Conservation (phyloP, 257 asterid genomes). For the Salvia rosmarinus region DNA sequence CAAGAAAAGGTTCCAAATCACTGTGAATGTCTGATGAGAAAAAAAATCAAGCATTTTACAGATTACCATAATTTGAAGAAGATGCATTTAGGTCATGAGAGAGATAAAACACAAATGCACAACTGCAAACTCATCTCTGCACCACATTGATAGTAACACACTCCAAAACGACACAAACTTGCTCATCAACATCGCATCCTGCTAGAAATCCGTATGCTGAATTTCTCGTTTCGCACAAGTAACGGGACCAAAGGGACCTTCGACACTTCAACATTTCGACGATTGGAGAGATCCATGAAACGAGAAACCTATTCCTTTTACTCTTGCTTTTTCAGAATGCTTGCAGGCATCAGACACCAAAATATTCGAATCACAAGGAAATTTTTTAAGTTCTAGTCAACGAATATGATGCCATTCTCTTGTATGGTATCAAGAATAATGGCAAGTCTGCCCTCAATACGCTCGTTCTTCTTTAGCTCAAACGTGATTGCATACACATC, state of each 20-base stretch:
- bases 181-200: background rate
- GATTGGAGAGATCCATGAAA: background rate
- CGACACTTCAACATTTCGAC: background rate
- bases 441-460: constrained; percentile 81
- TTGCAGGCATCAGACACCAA: background rate
- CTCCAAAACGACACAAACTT: background rate
- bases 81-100: background rate
- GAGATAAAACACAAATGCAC: background rate
- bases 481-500: constrained; percentile 83
- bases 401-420: constrained; percentile 76
- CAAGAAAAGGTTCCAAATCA: background rate
- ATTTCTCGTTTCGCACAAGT: background rate
- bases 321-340: too few species aligned
- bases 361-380: background rate
- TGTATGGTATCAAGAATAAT: constrained; percentile 85
- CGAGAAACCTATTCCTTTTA: background rate
- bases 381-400: constrained; percentile 31
- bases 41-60: background rate
- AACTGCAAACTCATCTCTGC: background rate
- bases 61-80: background rate
- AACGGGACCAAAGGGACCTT: background rate
- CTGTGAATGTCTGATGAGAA: background rate
- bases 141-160: background rate
- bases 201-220: background rate
- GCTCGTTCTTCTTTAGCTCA: constrained; percentile 73